phyloP scores from a whole-genome alignment of 2,329 filamentous ascomycete species.

The Phyllosticta citriasiana region DNA sequence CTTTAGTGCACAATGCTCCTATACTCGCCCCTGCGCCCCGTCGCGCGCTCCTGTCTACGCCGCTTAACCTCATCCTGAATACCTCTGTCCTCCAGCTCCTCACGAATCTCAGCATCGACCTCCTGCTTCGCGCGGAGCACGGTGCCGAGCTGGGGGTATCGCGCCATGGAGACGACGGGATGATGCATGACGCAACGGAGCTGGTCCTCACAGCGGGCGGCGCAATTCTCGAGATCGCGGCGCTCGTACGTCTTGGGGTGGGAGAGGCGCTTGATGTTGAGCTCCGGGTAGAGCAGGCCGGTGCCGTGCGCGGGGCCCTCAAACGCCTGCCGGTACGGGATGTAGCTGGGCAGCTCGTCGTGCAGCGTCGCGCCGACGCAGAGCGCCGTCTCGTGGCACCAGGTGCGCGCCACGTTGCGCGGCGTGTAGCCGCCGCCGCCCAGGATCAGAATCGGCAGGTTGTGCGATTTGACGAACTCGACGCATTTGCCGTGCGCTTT shows the following conservation, averaged over 20 bases:
- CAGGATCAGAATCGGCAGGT: slow-evolving; percentile 76
- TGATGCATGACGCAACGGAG: slow-evolving; percentile 74
- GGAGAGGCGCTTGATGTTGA: slow-evolving; percentile 56
- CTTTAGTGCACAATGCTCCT: neutral
- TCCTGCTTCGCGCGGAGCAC: slow-evolving; percentile 49
- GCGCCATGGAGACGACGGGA: slow-evolving; percentile 35
- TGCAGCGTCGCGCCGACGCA: slow-evolving; percentile 66
- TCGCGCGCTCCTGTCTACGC: slow-evolving; percentile 34
- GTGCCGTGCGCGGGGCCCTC: slow-evolving; percentile 59
- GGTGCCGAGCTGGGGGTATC: slow-evolving; percentile 11
- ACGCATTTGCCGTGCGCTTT: slow-evolving; percentile 89
- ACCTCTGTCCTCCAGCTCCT: slow-evolving; percentile 52
- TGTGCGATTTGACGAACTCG: slow-evolving; percentile 71
- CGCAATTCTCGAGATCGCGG: slow-evolving; percentile 64
- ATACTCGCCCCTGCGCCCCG: slow-evolving; percentile 34
- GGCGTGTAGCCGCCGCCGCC: slow-evolving; percentile 95
- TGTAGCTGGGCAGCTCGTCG: slow-evolving; percentile 64
- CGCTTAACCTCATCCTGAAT: slow-evolving; percentile 42
- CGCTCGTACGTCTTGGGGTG: slow-evolving; percentile 70
- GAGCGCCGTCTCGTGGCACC: slow-evolving; percentile 93
- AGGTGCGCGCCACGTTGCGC: slow-evolving; percentile 88
- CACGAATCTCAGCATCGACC: slow-evolving; percentile 57
- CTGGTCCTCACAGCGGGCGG: slow-evolving; percentile 73
- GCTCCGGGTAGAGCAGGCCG: slow-evolving; percentile 68
- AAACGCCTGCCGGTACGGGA: slow-evolving; percentile 83